phyloP scores from a whole-genome alignment of 306 rosid species.

The Lathyrus sativus region DNA sequence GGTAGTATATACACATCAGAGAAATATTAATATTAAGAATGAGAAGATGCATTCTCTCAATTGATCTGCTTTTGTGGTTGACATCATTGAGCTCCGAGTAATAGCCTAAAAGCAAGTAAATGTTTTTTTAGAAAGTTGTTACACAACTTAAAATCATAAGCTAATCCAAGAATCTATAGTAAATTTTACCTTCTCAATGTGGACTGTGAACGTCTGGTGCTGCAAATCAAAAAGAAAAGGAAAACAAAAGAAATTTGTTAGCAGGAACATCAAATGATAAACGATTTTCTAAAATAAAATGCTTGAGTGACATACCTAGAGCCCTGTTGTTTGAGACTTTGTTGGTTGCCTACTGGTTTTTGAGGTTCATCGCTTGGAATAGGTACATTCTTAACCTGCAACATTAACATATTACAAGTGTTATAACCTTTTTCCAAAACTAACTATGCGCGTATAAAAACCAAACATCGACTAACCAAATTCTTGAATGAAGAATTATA shows the following conservation, averaged over 20 bases:
- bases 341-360: slow-evolving; percentile 44
- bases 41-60: slow-evolving; percentile 15
- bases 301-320: slow-evolving; percentile 49
- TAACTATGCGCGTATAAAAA: background rate
- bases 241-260: slow-evolving; percentile 27
- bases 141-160: slow-evolving; percentile 24
- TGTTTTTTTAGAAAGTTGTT: slow-evolving; percentile 11
- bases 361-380: slow-evolving; percentile 57
- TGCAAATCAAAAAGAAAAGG: slow-evolving; percentile 43
- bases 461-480: slow-evolving; percentile 51
- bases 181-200: slow-evolving; percentile 60
- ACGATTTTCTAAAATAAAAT: background rate
- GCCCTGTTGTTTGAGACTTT: slow-evolving; percentile 41
- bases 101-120: slow-evolving; percentile 47
- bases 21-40: slow-evolving; percentile 22
- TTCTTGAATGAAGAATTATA: slow-evolving; percentile 69
- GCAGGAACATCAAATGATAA: slow-evolving; percentile 26
- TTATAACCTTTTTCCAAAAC: slow-evolving; percentile 13
- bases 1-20: slow-evolving; percentile 22
- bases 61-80: slow-evolving; percentile 20
- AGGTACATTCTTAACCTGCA: slow-evolving; percentile 70
- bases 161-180: background rate
- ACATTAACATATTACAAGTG: slow-evolving; percentile 32
- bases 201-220: slow-evolving; percentile 64
- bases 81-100: slow-evolving; percentile 49